A percentile compares a stretch with the other conserved stretches of the same genome.
Conservation (phyloP, 2,329 filamentous ascomycete genomes). For the Colletotrichum scovillei region DNA sequence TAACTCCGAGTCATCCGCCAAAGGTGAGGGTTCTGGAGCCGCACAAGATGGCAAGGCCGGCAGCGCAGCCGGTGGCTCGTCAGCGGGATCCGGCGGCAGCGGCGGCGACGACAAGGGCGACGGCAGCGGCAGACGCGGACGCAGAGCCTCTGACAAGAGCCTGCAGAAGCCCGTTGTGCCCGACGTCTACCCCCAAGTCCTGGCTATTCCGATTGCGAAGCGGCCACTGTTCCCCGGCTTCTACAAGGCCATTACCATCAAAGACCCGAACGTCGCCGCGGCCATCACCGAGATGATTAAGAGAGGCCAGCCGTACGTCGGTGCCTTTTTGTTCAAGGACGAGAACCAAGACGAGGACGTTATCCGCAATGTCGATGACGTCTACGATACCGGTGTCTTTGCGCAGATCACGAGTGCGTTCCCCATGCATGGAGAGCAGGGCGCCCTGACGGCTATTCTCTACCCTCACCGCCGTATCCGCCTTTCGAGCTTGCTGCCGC, state of each 20-base stretch:
- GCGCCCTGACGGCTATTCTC: slow-evolving; percentile 88
- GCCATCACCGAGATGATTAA: slow-evolving; percentile 98
- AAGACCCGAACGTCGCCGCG: slow-evolving; percentile 88
- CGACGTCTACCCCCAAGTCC: slow-evolving; percentile 96
- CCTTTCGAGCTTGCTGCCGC: slow-evolving; percentile 84
- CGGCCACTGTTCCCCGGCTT: slow-evolving; percentile 96
- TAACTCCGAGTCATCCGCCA: slow-evolving; percentile 57
- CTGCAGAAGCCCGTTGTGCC: slow-evolving; percentile 90
- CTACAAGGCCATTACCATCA: slow-evolving; percentile 98
- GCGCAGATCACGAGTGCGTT: slow-evolving; percentile 98
- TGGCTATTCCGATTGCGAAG: slow-evolving; percentile 96
- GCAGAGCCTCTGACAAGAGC: slow-evolving; percentile 77
- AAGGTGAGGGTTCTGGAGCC: slow-evolving; percentile 51
- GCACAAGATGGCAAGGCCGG: slow-evolving; percentile 64
- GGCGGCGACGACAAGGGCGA: slow-evolving; percentile 58
- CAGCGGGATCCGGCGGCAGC: slow-evolving; percentile 59
- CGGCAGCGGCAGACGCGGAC: slow-evolving; percentile 74
- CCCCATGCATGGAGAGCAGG: slow-evolving; percentile 87
- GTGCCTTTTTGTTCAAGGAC: slow-evolving; percentile 96
- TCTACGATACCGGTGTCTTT: slow-evolving; percentile 96
- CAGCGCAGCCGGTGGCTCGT: slow-evolving; percentile 67
- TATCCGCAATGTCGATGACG: slow-evolving; percentile 89
- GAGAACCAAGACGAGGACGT: slow-evolving; percentile 94
- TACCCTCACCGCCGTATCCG: slow-evolving; percentile 97
- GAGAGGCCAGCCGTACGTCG: slow-evolving; percentile 95